phyloP scores from a whole-genome alignment of 1,284 basidiomycete species.

The Ustilago sp. region DNA sequence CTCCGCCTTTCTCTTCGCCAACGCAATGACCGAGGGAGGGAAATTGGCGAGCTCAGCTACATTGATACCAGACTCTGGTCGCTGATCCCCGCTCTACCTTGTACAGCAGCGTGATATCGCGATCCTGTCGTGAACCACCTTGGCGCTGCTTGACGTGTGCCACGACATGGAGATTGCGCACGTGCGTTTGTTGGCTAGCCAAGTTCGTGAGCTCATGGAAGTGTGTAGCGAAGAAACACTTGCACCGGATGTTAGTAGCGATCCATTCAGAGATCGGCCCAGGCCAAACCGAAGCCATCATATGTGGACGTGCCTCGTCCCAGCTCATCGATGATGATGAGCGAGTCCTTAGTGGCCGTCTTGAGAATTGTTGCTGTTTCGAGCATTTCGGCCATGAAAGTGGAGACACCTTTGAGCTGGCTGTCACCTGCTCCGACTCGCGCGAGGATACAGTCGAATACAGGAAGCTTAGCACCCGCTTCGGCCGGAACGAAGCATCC shows the following conservation, averaged over 20 bases:
- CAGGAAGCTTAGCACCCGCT: slow-evolving; percentile 80
- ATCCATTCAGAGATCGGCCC: slow-evolving; percentile 99
- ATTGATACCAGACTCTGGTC: slow-evolving; percentile 98
- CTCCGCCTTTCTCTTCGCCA: slow-evolving; percentile 95
- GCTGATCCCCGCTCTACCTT: slow-evolving; percentile 80
- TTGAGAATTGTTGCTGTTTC: slow-evolving; percentile 95
- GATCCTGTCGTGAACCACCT: slow-evolving; percentile 75
- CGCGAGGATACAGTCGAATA: slow-evolving; percentile 96
- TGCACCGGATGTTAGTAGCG: slow-evolving; percentile 82
- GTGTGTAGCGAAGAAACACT: slow-evolving; percentile 91
- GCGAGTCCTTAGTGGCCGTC: slow-evolving; percentile 86
- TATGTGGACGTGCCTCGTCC: slow-evolving; percentile 98
- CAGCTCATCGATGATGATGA: slow-evolving; percentile 98
- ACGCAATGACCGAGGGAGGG: slow-evolving; percentile 90
- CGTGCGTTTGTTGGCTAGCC: slow-evolving; percentile 84
- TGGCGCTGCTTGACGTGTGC: slow-evolving; percentile 80
- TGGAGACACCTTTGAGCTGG: slow-evolving; percentile 96
- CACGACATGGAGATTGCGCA: slow-evolving; percentile 95
- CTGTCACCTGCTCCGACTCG: slow-evolving; percentile 97
- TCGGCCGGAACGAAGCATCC: slow-evolving; percentile 88
- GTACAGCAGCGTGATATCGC: slow-evolving; percentile 81
- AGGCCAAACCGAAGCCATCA: slow-evolving; percentile 97
- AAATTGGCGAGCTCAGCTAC: slow-evolving; percentile 97
- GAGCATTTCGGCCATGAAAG: slow-evolving; percentile 99
- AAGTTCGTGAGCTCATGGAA: slow-evolving; percentile 97